Evolutionary conservation across 345 rosid species (phyloP).

Genomic region (Salix koriyanagi): DNA sequence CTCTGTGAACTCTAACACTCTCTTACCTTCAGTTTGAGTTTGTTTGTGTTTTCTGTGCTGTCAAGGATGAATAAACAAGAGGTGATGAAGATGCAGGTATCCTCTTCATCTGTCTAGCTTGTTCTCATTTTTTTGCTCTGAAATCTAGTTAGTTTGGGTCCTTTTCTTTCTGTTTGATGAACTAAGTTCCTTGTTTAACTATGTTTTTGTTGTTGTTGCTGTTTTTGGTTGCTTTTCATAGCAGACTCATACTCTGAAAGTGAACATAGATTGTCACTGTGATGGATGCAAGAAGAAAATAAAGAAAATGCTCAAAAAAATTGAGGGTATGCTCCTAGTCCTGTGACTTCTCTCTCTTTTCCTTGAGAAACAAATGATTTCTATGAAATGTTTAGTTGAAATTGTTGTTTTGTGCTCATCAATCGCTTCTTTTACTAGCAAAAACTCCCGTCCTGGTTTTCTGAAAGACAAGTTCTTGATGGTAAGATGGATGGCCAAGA

Average conservation of each 20-base stretch:
- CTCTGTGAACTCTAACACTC: background rate
- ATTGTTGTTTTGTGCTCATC: background rate
- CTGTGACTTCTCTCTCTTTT: background rate
- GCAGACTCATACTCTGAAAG: constrained; percentile 84
- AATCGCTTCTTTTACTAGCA: background rate
- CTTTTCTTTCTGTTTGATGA: background rate
- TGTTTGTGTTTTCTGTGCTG: background rate
- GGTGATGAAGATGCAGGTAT: constrained; percentile 74
- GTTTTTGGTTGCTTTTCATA: constrained; percentile 13
- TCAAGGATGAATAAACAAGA: constrained; percentile 67
- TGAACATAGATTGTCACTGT: constrained; percentile 70
- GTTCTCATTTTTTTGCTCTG: background rate
- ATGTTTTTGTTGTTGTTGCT: background rate
- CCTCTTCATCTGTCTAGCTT: background rate
- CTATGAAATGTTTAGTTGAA: background rate
- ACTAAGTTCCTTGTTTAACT: background rate
- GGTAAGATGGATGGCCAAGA: background rate
- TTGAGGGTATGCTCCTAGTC: constrained; percentile 49
- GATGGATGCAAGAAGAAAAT: constrained; percentile 91
- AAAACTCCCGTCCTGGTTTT: background rate
- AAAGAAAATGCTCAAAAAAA: constrained; percentile 67
- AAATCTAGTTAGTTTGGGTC: background rate
- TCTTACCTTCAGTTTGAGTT: background rate
- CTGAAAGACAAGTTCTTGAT: background rate
- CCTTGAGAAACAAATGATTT: background rate